Conservation (phyloP, 805 yeast species). For the Torulaspora microellipsoides region DNA sequence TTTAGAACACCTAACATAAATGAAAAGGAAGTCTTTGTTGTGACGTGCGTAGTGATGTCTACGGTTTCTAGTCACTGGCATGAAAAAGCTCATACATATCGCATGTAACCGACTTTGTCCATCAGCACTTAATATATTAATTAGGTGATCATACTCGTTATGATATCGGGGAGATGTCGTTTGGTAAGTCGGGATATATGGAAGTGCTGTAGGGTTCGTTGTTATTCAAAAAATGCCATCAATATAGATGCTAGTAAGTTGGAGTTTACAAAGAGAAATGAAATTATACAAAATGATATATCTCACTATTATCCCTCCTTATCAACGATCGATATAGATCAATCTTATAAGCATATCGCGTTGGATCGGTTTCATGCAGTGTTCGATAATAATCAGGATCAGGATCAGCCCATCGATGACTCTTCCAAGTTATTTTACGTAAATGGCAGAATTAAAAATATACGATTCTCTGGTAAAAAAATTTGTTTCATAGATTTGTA, state of each 20-base stretch:
- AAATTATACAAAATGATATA: constrained; percentile 11
- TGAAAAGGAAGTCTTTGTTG: not conserved
- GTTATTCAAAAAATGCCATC: not conserved
- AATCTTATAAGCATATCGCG: constrained; percentile 4
- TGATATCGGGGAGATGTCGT: not conserved
- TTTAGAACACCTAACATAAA: not conserved
- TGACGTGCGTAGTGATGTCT: not conserved
- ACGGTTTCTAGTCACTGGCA: not conserved
- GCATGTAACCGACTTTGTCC: no score
- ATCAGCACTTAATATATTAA: no score
- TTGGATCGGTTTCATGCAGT: constrained; percentile 12
- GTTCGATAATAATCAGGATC: constrained; percentile 1
- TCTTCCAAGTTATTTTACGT: constrained; percentile 1
- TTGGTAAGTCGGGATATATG: not conserved
- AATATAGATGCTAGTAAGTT: constrained; percentile 17
- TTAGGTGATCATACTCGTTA: no score
- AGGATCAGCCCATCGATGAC: constrained; percentile 3
- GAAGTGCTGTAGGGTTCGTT: no score
- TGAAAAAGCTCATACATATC: no score
- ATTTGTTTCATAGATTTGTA: constrained; percentile 32
- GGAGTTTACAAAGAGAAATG: constrained; percentile 24
- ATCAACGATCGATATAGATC: constrained; percentile 9
- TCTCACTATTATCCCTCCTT: constrained; percentile 28
- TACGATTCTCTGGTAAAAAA: constrained; percentile 32
- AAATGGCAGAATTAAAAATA: constrained; percentile 28